These are phyloP conservation scores for Triglochin maritima DNA, from an alignment of 106 monocot genomes.

Conservation along the genomic window DNA sequence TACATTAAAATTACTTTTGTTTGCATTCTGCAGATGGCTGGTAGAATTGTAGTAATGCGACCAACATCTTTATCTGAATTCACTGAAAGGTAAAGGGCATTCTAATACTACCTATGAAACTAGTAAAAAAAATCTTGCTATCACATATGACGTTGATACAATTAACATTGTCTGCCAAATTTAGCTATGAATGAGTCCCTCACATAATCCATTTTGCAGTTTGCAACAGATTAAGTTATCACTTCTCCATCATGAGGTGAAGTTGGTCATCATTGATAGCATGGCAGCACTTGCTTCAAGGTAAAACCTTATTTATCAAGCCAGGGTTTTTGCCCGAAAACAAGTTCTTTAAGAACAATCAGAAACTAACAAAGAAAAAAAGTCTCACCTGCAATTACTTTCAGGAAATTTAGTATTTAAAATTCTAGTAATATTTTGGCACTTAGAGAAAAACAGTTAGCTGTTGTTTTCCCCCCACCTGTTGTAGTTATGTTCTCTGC, in stretches of 20 bases:
- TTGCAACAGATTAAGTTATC: slow-evolving; percentile 67
- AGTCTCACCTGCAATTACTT: too few species aligned
- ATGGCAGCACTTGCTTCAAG: slow-evolving; percentile 66
- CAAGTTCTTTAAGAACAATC: too few species aligned
- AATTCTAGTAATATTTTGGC: too few species aligned
- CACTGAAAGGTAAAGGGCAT: slow-evolving; percentile 56
- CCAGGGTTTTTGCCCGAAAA: too few species aligned
- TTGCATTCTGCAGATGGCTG: slow-evolving; percentile 70
- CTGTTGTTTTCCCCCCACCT: too few species aligned
- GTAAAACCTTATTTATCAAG: slow-evolving; percentile 25
- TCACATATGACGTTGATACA: neutral
- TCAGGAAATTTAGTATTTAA: too few species aligned
- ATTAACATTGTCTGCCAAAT: neutral
- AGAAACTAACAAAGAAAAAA: too few species aligned
- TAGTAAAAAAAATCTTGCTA: neutral
- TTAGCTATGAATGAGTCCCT: neutral
- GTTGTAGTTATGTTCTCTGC: too few species aligned
- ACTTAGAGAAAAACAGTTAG: too few species aligned
- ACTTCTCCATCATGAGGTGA: slow-evolving; percentile 70
- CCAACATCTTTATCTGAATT: slow-evolving; percentile 68
- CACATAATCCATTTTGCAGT: slow-evolving; percentile 25
- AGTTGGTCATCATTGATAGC: slow-evolving; percentile 86
- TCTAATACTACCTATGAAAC: neutral
- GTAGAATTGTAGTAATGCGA: slow-evolving; percentile 69
- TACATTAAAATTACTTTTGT: too few species aligned